phyloP scores from a whole-genome alignment of 1,284 basidiomycete species.

The Austroboletus niveus region DNA sequence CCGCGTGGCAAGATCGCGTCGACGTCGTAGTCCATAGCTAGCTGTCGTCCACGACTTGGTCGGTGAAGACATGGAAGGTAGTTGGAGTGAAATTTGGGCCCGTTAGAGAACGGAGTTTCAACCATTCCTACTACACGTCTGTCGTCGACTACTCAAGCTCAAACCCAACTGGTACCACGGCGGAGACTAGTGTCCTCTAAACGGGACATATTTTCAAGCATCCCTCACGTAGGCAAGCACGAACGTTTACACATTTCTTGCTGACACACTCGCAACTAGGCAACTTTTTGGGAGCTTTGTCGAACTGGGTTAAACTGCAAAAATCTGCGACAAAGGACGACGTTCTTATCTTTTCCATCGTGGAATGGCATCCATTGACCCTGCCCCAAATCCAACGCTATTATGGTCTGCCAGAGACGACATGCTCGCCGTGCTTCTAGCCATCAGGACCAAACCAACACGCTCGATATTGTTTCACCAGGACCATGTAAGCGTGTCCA shows the following conservation, averaged over 20 bases:
- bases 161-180: neutral
- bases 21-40: conserved; percentile 18
- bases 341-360: conserved; percentile 80
- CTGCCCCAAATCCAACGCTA: conserved; percentile 79
- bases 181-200: conserved; percentile 1
- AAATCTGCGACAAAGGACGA: conserved; percentile 56
- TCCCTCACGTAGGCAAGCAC: conserved; percentile 67
- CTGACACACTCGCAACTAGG: conserved; percentile 62
- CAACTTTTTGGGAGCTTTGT: conserved; percentile 89
- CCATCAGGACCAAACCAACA: conserved; percentile 82
- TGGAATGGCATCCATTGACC: conserved; percentile 91
- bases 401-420: conserved; percentile 67
- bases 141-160: no score
- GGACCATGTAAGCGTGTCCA: conserved; percentile 65
- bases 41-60: conserved; percentile 5
- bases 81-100: neutral
- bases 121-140: conserved; percentile 5
- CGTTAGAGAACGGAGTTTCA: conserved; percentile 27
- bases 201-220: conserved; percentile 73
- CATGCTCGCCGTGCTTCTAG: conserved; percentile 82
- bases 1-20: conserved; percentile 47
- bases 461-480: conserved; percentile 76
- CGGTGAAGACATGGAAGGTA: conserved; percentile 6
- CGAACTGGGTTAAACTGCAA: conserved; percentile 86
- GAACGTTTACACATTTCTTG: neutral